Conservation (phyloP, 495 filamentous ascomycete genomes). For the Penicillium cinerascens region DNA sequence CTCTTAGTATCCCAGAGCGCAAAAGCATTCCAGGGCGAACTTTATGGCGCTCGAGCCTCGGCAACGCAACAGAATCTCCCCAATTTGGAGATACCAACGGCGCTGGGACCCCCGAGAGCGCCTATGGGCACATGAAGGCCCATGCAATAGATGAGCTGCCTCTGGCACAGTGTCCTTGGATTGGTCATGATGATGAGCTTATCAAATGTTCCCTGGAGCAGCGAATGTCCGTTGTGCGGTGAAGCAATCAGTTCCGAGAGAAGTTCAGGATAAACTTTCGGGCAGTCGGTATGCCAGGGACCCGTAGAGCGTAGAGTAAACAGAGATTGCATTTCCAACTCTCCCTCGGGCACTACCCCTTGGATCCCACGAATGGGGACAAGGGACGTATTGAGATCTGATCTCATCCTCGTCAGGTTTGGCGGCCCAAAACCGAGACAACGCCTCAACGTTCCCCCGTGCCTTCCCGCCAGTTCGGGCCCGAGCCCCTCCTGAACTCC, state of each 20-base stretch:
- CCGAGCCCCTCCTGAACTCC: slow-evolving; percentile 9
- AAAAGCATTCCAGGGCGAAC: slow-evolving; percentile 12
- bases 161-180: background rate
- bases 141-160: too few relatives aligned
- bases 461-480: slow-evolving; percentile 20
- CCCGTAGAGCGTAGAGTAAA: background rate
- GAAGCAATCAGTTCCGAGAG: background rate
- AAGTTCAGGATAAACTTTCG: background rate
- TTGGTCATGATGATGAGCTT: background rate
- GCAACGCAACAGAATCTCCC: background rate
- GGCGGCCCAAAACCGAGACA: background rate
- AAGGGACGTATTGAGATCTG: background rate
- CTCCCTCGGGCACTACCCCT: background rate
- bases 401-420: background rate
- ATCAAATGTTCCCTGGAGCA: background rate
- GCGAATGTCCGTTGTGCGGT: background rate
- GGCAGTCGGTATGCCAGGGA: background rate
- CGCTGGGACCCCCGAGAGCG: background rate
- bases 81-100: slow-evolving; percentile 4
- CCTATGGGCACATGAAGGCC: background rate
- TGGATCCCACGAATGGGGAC: background rate
- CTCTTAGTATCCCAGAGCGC: background rate
- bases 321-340: background rate
- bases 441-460: slow-evolving; percentile 4
- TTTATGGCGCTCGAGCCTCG: slow-evolving; percentile 9